A percentile compares a stretch with the other conserved stretches of the same genome.
These are phyloP conservation scores for Albugo candida DNA, from an alignment of 352 stramenopile species.

Conservation along the genomic window DNA sequence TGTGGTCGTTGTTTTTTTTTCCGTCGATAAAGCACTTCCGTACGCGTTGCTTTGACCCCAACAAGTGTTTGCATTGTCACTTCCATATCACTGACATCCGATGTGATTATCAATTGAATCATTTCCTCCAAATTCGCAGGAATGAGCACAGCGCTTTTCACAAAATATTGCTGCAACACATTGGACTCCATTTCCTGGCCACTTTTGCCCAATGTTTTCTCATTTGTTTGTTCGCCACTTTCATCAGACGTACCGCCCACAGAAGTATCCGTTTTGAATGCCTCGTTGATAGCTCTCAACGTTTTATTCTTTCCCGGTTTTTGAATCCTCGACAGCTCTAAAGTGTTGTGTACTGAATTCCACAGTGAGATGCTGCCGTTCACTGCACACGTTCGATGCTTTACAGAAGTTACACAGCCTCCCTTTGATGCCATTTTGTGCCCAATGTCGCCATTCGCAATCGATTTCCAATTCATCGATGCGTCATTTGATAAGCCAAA, in stretches of 20 bases:
- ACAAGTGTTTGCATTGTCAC: constrained; percentile 40
- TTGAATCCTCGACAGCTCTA: constrained; percentile 10
- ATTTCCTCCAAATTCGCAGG: constrained; percentile 43
- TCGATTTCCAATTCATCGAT: constrained; percentile 25
- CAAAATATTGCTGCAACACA: constrained; percentile 51
- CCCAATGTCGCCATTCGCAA: background rate
- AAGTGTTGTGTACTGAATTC: constrained; percentile 39
- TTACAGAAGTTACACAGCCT: background rate
- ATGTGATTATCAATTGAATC: constrained; percentile 39
- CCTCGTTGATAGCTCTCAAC: background rate
- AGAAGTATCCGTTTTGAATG: background rate
- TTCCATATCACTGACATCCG: constrained; percentile 24
- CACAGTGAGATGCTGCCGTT: constrained; percentile 35
- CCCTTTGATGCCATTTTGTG: too few species aligned
- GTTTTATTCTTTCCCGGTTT: background rate
- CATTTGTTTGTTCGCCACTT: background rate
- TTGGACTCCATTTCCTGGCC: constrained; percentile 26
- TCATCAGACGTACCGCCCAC: background rate
- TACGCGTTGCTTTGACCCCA: constrained; percentile 31
- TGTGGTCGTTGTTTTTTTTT: constrained; percentile 19
- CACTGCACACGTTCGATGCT: constrained; percentile 36
- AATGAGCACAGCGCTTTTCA: constrained; percentile 41
- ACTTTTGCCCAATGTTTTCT: background rate
- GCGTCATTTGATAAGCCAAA: constrained; percentile 29
- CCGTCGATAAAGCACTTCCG: constrained; percentile 29